Percentiles rank a stretch among this genome's conserved stretches.
Conservation (phyloP, 2,329 filamentous ascomycete genomes). For the Rhynchosporium graminicola region DNA sequence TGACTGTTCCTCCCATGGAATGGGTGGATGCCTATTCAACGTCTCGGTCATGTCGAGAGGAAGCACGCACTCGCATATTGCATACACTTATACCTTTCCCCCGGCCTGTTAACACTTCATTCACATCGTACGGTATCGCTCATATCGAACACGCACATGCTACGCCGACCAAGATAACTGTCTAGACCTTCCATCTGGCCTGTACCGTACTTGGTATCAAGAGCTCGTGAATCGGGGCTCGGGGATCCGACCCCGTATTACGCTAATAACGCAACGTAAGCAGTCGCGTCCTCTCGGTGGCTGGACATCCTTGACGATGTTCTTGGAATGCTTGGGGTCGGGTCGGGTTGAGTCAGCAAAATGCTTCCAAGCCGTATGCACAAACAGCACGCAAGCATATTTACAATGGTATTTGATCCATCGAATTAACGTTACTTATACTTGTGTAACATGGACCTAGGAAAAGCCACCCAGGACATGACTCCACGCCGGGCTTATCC, state of each 20-base stretch:
- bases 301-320: neutral
- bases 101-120: too few relatives aligned
- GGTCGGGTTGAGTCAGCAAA: slow-evolving; percentile 2
- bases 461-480: too few relatives aligned
- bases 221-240: neutral
- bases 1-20: too few relatives aligned
- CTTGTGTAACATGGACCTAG: too few relatives aligned
- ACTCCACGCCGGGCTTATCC: neutral
- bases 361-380: neutral
- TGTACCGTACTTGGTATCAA: neutral
- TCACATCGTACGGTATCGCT: neutral
- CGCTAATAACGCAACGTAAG: slow-evolving; percentile 8
- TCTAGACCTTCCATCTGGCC: neutral
- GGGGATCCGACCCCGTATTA: neutral
- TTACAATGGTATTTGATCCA: neutral
- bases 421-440: neutral
- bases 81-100: too few relatives aligned
- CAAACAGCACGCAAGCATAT: neutral
- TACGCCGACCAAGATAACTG: neutral
- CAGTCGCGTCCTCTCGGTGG: neutral
- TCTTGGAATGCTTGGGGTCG: slow-evolving; percentile 8
- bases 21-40: too few relatives aligned
- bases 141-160: neutral
- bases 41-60: too few relatives aligned
- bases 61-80: too few relatives aligned